phyloP scores from a whole-genome alignment of 306 rosid genomes.

The Castanea mollissima region DNA sequence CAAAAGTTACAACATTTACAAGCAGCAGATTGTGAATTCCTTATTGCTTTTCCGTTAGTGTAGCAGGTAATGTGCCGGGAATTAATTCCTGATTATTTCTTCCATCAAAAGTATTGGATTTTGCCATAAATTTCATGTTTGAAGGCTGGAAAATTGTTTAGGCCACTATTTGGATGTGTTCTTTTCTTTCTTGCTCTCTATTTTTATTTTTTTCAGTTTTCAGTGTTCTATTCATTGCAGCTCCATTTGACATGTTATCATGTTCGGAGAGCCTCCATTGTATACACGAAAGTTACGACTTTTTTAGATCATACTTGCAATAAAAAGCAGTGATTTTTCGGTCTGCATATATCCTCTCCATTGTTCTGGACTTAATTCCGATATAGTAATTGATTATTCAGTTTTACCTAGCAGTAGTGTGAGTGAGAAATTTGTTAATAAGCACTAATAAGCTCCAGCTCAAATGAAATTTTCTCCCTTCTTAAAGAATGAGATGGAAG shows the following conservation, averaged over 20 bases:
- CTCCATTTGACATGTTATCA: not conserved
- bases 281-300: not conserved
- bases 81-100: not conserved
- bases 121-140: not conserved
- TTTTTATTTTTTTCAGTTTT: not conserved
- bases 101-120: not conserved
- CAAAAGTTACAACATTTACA: slow-evolving; percentile 19
- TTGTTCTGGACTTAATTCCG: not conserved
- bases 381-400: no score
- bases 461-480: no score
- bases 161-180: not conserved
- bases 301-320: not conserved
- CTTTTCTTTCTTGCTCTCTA: not conserved
- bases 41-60: slow-evolving; percentile 22
- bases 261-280: not conserved
- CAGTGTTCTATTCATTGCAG: not conserved
- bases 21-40: slow-evolving; percentile 7
- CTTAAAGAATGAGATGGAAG: no score
- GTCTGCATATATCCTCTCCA: not conserved
- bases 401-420: no score
- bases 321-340: not conserved
- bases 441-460: no score
- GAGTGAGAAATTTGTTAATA: no score
- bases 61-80: slow-evolving; percentile 5
- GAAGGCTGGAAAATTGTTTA: no score